Conservation (phyloP, 2,329 filamentous ascomycete species). For the Chaetomiaceae sp. region DNA sequence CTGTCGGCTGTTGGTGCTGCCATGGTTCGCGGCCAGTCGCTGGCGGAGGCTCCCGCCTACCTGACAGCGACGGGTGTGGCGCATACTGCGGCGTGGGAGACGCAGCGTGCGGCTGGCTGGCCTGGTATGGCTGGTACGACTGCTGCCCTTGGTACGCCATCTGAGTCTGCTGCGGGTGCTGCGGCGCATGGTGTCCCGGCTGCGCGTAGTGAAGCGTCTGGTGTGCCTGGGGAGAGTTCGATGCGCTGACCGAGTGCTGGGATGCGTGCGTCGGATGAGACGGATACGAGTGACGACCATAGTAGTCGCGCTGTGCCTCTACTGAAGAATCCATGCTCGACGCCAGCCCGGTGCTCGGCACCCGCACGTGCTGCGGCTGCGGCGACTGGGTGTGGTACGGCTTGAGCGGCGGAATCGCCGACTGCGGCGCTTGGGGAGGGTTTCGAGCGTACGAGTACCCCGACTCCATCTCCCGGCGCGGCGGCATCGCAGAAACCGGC, state of each 20-base stretch:
- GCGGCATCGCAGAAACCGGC: too few relatives aligned
- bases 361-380: slow-evolving; percentile 41
- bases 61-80: slow-evolving; percentile 39
- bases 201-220: slow-evolving; percentile 23
- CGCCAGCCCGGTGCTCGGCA: slow-evolving; percentile 40
- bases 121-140: slow-evolving; percentile 37
- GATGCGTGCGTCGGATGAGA: slow-evolving; percentile 21
- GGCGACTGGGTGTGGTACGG: slow-evolving; percentile 46
- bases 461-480: slow-evolving; percentile 44
- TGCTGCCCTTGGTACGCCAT: slow-evolving; percentile 23
- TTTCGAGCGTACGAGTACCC: slow-evolving; percentile 43
- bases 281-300: slow-evolving; percentile 33
- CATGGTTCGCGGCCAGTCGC: slow-evolving; percentile 32
- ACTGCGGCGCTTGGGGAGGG: slow-evolving; percentile 32
- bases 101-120: slow-evolving; percentile 32
- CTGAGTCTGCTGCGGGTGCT: slow-evolving; percentile 22
- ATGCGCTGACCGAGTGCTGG: slow-evolving; percentile 27
- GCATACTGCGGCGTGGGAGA: slow-evolving; percentile 53
- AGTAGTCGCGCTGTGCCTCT: slow-evolving; percentile 41
- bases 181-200: slow-evolving; percentile 16
- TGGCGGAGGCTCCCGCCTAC: slow-evolving; percentile 38
- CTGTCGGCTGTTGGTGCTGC: slow-evolving; percentile 24
- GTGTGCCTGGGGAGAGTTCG: slow-evolving; percentile 28
- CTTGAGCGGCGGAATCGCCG: slow-evolving; percentile 51
- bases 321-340: slow-evolving; percentile 34